These are phyloP conservation scores for Annulohypoxylon moriforme DNA, from an alignment of 495 filamentous ascomycete species.

Conservation along the genomic window DNA sequence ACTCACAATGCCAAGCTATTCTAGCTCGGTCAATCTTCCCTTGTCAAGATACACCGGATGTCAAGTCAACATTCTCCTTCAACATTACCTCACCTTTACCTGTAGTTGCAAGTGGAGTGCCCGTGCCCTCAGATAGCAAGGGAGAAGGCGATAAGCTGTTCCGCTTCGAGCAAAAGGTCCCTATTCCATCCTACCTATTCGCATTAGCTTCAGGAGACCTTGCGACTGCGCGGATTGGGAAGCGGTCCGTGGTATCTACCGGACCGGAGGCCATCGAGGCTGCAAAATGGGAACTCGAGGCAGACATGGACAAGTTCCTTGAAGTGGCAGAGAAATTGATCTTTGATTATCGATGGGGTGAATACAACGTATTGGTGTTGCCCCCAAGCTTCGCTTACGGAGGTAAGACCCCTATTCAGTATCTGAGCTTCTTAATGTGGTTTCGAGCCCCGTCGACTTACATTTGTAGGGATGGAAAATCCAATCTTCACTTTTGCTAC, in stretches of 20 bases:
- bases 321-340: conserved; percentile 88
- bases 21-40: conserved; percentile 93
- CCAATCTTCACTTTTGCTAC: conserved; percentile 94
- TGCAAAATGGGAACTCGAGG: conserved; percentile 90
- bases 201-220: conserved; percentile 93
- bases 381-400: conserved; percentile 91
- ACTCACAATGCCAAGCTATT: conserved; percentile 97
- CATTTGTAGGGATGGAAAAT: conserved; percentile 87
- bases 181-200: conserved; percentile 94
- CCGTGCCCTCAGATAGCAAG: conserved; percentile 64
- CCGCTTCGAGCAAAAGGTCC: conserved; percentile 86
- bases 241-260: conserved; percentile 82
- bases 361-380: conserved; percentile 92
- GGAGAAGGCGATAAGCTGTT: conserved; percentile 70
- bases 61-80: conserved; percentile 91
- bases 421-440: neutral
- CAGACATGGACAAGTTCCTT: conserved; percentile 90
- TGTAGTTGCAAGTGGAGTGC: conserved; percentile 87
- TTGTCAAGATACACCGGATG: conserved; percentile 95
- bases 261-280: conserved; percentile 85
- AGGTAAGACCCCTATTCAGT: conserved; percentile 45
- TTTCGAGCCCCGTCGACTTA: conserved; percentile 8
- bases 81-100: conserved; percentile 86
- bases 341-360: conserved; percentile 90
- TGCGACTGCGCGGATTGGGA: conserved; percentile 82